A percentile compares a stretch with the other conserved stretches of the same genome.
Conservation (phyloP, 495 filamentous ascomycete genomes). For the Friedmanniomyces endolithicus region DNA sequence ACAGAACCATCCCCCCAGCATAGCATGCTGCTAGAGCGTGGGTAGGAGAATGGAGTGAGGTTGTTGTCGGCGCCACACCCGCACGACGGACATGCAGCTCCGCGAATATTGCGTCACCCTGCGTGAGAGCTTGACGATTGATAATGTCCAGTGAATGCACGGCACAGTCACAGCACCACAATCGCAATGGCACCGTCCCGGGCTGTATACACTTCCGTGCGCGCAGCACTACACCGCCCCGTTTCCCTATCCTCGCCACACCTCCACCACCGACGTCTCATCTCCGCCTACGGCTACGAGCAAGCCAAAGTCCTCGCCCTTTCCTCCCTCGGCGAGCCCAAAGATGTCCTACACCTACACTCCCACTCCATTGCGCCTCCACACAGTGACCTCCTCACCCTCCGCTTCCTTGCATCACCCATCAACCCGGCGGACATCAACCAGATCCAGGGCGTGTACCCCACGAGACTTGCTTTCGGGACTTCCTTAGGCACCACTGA, state of each 20-base stretch:
- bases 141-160: too few relatives aligned
- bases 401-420: conserved; percentile 72
- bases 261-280: conserved; percentile 28
- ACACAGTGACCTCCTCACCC: conserved; percentile 36
- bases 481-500: conserved; percentile 56
- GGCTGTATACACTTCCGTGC: not conserved
- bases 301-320: conserved; percentile 88
- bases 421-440: conserved; percentile 98
- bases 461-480: conserved; percentile 62
- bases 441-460: conserved; percentile 93
- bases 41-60: not conserved
- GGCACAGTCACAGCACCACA: not conserved
- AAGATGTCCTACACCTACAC: conserved; percentile 53
- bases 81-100: too few relatives aligned
- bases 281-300: conserved; percentile 90
- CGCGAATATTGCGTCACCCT: too few relatives aligned
- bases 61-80: not conserved
- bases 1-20: too few relatives aligned
- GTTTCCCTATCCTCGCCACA: not conserved
- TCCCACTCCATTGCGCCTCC: conserved; percentile 32
- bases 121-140: too few relatives aligned
- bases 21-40: too few relatives aligned
- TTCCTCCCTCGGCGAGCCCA: conserved; percentile 70
- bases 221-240: not conserved
- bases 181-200: conserved; percentile 12